Evolutionary conservation across 257 asterid genomes (phyloP).

Genomic region (Asclepias syriaca): DNA sequence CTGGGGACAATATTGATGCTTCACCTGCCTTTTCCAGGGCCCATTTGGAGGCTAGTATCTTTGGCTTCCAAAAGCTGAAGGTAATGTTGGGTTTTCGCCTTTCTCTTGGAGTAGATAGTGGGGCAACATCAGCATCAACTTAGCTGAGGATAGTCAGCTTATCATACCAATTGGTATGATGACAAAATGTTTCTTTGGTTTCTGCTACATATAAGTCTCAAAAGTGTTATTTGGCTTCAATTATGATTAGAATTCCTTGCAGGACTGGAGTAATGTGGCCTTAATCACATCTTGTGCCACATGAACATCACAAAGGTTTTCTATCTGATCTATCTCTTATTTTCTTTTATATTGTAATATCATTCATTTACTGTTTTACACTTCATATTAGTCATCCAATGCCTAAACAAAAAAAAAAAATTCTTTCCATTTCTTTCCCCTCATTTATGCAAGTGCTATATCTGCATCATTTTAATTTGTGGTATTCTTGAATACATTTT

Average conservation of each 20-base stretch:
- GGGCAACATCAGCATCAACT: constrained; percentile 17
- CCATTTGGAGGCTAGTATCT: constrained; percentile 21
- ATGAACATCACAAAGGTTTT: constrained; percentile 2
- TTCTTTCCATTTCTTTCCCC: not conserved
- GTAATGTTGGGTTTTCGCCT: constrained; percentile 26
- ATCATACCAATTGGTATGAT: constrained; percentile 14
- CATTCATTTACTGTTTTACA: not conserved
- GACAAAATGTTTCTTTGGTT: constrained; percentile 3
- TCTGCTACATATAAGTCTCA: constrained; percentile 2
- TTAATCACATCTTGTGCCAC: not conserved
- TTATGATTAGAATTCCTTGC: not conserved
- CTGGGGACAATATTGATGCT: constrained; percentile 21
- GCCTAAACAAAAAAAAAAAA: no score
- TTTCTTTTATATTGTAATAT: not conserved
- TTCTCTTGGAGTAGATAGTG: constrained; percentile 20
- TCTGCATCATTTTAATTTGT: not conserved
- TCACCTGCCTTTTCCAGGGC: constrained; percentile 27
- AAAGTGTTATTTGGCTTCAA: not conserved
- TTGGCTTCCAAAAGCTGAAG: constrained; percentile 19
- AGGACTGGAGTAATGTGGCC: not conserved
- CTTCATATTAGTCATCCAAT: not conserved
- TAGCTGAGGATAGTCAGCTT: constrained; percentile 9
- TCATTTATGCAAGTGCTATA: no score
- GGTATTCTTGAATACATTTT: not conserved
- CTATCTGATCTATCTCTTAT: not conserved